Evolutionary conservation across 2,329 filamentous ascomycete species (phyloP), one percentile per base, ranked within the genome.

Genomic region (Penicillium sp.): DNA sequence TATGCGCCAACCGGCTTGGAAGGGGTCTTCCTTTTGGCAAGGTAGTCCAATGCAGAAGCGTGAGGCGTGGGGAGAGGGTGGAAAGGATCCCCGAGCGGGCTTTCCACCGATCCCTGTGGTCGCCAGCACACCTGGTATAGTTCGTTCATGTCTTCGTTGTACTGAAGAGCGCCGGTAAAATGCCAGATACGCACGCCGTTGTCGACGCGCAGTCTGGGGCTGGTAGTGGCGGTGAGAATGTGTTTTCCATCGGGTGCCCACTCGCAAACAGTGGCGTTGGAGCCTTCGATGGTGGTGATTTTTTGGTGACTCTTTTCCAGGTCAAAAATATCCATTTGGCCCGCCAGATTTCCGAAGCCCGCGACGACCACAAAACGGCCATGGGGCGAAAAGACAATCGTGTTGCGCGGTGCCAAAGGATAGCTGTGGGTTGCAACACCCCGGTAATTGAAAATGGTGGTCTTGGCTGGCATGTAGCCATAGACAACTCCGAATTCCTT

Each of bases 401-500:
- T 97, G 77, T 99, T 99, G 68, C 94, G 88, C 12, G 94, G 94
- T 3, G 81, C 88, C 53, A 97, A 82, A 52, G 91, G 85, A 76
- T 99, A 97, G 59, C 83, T 90, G 75, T 97, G 90, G 57, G 88
- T 88, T 20, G 88, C 81, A 58, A 91, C 83, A 61, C 90, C 94
- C 61, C 90, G 87, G 66, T 88, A 84, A 74, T 97, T 97, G 83
- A 97, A 99, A 64, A 99, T 94, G 64, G 93, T 97, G 3, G 93
- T 94, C 82, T 97, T 97, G 56, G 94, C 90, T n/a, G 94, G 94
- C 91, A 97, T 97, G 75, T 90, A 97, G 60, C 94, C 94, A 71
- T 99, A 99, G 16, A 97, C 87, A 30, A 99, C 94, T 69, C 91
- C 93, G 68, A 99, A 99, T 74, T 97, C 93, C 78, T 91, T 95